A percentile compares a stretch with the other conserved stretches of the same genome.
phyloP scores from a whole-genome alignment of 2,329 filamentous ascomycete species.

The Apiospora rasikravindrae region DNA sequence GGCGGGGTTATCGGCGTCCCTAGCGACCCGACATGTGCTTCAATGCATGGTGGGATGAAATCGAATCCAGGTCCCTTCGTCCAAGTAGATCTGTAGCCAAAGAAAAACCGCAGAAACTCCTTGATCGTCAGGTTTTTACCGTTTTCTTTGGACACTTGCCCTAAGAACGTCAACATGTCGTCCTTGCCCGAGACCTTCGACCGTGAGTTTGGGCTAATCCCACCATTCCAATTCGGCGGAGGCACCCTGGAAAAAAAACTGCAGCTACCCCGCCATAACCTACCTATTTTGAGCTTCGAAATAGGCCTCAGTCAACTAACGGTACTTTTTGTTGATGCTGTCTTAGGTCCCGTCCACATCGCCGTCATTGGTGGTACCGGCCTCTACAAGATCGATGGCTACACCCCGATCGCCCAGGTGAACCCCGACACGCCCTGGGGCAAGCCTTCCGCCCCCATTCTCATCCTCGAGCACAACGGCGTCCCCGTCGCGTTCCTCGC shows the following conservation, averaged over 20 bases:
- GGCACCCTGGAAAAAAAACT: conserved; percentile 18
- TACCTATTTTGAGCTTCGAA: conserved; percentile 19
- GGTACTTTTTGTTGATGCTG: not conserved
- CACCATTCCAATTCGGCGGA: not conserved
- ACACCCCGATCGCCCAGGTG: conserved; percentile 81
- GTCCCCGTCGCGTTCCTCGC: conserved; percentile 90
- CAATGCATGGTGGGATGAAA: conserved; percentile 1
- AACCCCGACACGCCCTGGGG: conserved; percentile 89
- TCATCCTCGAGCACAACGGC: conserved; percentile 85
- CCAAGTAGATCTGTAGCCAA: not conserved
- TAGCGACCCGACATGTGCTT: not conserved
- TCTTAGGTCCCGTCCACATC: conserved; percentile 73
- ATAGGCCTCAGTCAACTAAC: conserved; percentile 21
- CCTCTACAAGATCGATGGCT: conserved; percentile 84
- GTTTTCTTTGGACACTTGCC: not conserved
- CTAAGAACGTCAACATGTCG: conserved; percentile 49
- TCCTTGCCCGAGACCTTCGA: conserved; percentile 64
- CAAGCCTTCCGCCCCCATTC: conserved; percentile 73
- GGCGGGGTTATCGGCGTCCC: not conserved
- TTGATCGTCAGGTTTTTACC: not conserved
- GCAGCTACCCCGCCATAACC: conserved; percentile 19
- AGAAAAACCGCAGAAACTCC: not conserved
- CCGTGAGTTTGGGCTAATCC: conserved; percentile 47
- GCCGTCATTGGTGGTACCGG: conserved; percentile 94
- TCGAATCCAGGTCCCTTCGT: not conserved